Evolutionary conservation across 2,329 filamentous ascomycete genomes (phyloP).

Genomic region (Cladosporium cucumerinum): DNA sequence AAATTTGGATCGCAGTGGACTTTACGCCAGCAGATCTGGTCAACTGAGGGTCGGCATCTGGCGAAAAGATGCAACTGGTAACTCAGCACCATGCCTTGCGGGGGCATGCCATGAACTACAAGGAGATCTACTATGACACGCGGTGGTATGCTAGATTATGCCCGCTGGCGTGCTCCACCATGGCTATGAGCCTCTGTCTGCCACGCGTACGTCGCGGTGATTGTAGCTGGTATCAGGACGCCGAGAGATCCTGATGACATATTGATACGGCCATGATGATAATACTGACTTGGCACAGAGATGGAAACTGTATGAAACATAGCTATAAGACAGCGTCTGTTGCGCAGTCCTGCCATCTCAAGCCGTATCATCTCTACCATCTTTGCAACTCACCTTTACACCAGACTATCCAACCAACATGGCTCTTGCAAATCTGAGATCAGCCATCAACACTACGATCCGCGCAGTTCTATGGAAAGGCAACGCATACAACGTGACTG

Average conservation of each 20-base stretch:
- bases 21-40: too few relatives aligned
- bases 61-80: too few relatives aligned
- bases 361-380: background rate
- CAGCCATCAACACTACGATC: conserved; percentile 24
- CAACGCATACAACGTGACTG: conserved; percentile 28
- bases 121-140: too few relatives aligned
- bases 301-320: background rate
- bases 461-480: conserved; percentile 32
- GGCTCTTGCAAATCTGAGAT: background rate
- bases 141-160: background rate
- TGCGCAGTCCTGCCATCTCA: background rate
- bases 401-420: background rate
- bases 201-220: background rate
- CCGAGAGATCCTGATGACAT: background rate
- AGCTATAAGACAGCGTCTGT: background rate
- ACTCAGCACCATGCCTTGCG: too few relatives aligned
- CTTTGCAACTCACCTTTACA: background rate
- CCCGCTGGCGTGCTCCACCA: background rate
- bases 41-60: too few relatives aligned
- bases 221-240: background rate
- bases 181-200: background rate
- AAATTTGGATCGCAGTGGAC: too few relatives aligned
- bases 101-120: too few relatives aligned
- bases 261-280: background rate
- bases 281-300: background rate